phyloP scores from a whole-genome alignment of 2,329 filamentous ascomycete species.

The Colletotrichum chrysophilum region DNA sequence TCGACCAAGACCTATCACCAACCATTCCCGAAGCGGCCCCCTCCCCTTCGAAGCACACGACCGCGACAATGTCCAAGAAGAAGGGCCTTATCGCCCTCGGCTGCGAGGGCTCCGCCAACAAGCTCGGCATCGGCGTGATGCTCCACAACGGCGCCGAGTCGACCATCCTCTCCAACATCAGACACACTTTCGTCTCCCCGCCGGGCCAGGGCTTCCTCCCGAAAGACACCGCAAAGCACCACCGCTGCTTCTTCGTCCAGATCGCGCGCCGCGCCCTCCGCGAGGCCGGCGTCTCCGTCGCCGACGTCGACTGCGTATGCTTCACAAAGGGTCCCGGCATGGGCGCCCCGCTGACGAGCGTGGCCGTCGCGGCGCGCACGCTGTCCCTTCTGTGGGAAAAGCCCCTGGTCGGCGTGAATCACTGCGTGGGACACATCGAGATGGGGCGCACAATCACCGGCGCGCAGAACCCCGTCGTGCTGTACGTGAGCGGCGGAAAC shows the following conservation, averaged over 20 bases:
- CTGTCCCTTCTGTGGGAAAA: conserved; percentile 84
- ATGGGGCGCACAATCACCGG: conserved; percentile 96
- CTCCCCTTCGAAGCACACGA: conserved; percentile 17
- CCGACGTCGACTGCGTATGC: conserved; percentile 88
- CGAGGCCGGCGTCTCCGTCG: conserved; percentile 65
- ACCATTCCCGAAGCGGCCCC: background rate
- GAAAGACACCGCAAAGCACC: conserved; percentile 93
- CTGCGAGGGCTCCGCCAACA: conserved; percentile 94
- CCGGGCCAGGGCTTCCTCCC: conserved; percentile 94
- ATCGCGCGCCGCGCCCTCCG: conserved; percentile 82
- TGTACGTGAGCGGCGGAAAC: conserved; percentile 96
- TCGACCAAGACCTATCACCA: background rate
- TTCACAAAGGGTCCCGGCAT: conserved; percentile 96
- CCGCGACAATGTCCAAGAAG: conserved; percentile 32
- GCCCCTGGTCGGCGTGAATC: conserved; percentile 93
- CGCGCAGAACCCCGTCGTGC: conserved; percentile 87
- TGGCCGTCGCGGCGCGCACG: conserved; percentile 84
- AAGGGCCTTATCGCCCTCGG: conserved; percentile 58
- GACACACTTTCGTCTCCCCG: conserved; percentile 91
- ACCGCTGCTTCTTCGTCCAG: conserved; percentile 82
- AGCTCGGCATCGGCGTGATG: conserved; percentile 93
- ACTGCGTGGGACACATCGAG: conserved; percentile 98
- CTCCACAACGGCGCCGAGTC: conserved; percentile 68
- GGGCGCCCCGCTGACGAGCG: conserved; percentile 88
- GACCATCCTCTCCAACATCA: conserved; percentile 86